These are phyloP conservation scores for Cetraspora pellucida DNA, from an alignment of 192 early-diverging fungal genomes.

Conservation along the genomic window DNA sequence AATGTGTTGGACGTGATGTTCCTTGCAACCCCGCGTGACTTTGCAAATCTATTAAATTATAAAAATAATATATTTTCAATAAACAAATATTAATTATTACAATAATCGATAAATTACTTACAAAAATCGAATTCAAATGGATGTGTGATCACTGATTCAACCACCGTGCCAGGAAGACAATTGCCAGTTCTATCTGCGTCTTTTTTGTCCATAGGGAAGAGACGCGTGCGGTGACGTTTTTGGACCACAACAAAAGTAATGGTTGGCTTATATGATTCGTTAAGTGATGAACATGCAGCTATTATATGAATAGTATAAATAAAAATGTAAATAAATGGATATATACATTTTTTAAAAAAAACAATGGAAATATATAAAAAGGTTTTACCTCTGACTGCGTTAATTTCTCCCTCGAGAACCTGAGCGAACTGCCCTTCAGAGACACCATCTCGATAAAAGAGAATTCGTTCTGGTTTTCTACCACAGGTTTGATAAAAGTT, in stretches of 20 bases:
- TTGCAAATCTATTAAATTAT: constrained; percentile 57
- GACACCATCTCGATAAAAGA: constrained; percentile 91
- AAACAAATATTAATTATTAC: not conserved
- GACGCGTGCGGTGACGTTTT: constrained; percentile 88
- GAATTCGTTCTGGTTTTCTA: constrained; percentile 73
- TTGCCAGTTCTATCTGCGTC: constrained; percentile 79
- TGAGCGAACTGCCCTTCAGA: constrained; percentile 84
- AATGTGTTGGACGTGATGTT: constrained; percentile 91
- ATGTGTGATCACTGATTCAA: constrained; percentile 73
- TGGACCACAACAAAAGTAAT: constrained; percentile 86
- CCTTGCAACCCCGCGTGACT: constrained; percentile 92
- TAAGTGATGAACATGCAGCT: constrained; percentile 64
- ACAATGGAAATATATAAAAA: not conserved
- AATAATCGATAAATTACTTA: constrained; percentile 30
- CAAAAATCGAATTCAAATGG: constrained; percentile 87
- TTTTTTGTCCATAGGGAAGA: constrained; percentile 68
- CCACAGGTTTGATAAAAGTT: constrained; percentile 65
- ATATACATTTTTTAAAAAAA: not conserved
- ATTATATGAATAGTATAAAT: constrained; percentile 13
- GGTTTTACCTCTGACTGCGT: constrained; percentile 53
- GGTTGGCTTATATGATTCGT: constrained; percentile 70
- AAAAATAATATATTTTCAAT: not conserved
- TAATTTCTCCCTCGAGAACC: constrained; percentile 77
- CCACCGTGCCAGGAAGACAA: constrained; percentile 78
- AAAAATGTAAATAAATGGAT: constrained; percentile 33